These are phyloP conservation scores for Spathaspora hagerdaliae DNA, from an alignment of 805 yeast species.

Conservation along the genomic window DNA sequence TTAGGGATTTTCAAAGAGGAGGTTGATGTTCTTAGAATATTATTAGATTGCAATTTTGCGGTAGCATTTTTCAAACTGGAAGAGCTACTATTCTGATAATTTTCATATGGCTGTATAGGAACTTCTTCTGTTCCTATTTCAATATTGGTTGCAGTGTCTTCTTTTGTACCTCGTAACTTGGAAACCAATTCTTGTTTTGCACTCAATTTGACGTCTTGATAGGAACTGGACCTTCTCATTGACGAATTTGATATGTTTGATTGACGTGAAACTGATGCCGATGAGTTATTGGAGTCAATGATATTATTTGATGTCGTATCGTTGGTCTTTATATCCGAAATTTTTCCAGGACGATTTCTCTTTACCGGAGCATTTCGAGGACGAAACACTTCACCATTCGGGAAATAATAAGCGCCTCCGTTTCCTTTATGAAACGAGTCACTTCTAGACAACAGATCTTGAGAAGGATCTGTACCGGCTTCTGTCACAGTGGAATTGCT, in stretches of 20 bases:
- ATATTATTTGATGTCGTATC: conserved; percentile 1
- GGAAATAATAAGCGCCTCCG: conserved; percentile 34
- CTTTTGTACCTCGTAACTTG: conserved; percentile 8
- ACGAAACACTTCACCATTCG: conserved; percentile 52
- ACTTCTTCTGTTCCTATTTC: neutral
- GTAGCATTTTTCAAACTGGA: conserved; percentile 1
- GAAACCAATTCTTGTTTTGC: conserved; percentile 9
- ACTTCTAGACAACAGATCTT: neutral
- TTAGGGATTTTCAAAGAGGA: neutral
- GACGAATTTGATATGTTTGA: conserved; percentile 1
- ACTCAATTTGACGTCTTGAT: conserved; percentile 4
- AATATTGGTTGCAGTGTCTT: conserved; percentile 12
- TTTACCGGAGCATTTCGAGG: conserved; percentile 42
- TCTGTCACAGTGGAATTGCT: neutral
- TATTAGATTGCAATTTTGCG: conserved; percentile 4
- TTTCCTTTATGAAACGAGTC: neutral
- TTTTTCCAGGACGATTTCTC: conserved; percentile 32
- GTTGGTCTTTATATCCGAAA: conserved; percentile 2
- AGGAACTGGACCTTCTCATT: conserved; percentile 3
- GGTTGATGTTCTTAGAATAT: neutral
- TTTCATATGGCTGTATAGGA: neutral
- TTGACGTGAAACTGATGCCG: neutral
- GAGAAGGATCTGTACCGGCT: neutral
- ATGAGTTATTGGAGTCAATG: neutral
- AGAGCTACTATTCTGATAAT: conserved; percentile 1